Evolutionary conservation across 305 asterid genomes (phyloP).

Genomic region (Caryopteris hybrid): DNA sequence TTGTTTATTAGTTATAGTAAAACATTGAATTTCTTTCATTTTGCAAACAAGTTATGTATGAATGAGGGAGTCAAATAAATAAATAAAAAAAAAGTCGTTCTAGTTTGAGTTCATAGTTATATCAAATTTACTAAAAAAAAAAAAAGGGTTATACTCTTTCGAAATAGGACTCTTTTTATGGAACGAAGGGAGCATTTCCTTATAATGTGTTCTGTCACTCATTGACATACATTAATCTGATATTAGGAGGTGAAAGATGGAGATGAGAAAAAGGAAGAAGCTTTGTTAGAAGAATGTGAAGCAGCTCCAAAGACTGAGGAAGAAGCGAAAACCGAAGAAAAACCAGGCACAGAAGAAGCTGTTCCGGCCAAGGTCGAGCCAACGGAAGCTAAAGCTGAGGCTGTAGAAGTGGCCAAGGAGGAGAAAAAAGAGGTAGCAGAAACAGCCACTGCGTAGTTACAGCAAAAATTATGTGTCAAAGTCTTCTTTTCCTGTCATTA

Average conservation of each 20-base stretch:
- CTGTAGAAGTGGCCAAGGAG: constrained; percentile 32
- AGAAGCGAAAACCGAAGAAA: constrained; percentile 12
- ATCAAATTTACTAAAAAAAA: no score
- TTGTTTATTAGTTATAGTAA: no score
- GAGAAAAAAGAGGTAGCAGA: constrained; percentile 33
- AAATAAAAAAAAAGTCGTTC: no score
- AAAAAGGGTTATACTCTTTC: no score
- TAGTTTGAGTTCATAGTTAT: no score
- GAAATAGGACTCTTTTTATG: no score
- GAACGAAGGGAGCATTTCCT: no score
- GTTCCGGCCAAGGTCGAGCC: constrained; percentile 25
- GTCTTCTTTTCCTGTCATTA: neutral
- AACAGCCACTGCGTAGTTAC: constrained; percentile 16
- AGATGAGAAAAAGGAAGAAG: constrained; percentile 35
- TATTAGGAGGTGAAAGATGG: constrained; percentile 34
- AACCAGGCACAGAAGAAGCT: constrained; percentile 10
- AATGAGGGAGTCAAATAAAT: no score
- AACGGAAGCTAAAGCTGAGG: constrained; percentile 30
- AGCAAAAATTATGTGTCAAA: neutral
- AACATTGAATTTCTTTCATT: no score
- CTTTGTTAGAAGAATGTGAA: constrained; percentile 37
- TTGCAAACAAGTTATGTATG: no score
- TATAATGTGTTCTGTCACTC: no score
- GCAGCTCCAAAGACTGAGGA: constrained; percentile 39
- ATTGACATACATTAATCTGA: no score